Percentiles rank a stretch among this genome's conserved stretches.
Conservation (phyloP, 441 rosid genomes). For the Rhodomyrtus psidioides region DNA sequence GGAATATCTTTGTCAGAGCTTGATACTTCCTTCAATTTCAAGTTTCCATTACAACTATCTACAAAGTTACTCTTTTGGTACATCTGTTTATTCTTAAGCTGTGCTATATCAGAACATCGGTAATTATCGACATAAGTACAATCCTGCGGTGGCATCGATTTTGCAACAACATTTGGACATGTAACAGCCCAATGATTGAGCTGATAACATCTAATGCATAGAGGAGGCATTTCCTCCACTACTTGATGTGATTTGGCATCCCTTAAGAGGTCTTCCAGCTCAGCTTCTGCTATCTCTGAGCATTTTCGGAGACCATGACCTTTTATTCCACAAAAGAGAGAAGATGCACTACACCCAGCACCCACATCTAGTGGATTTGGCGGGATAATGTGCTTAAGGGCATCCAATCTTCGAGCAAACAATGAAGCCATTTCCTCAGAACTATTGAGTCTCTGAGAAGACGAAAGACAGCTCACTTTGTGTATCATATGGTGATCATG, state of each 20-base stretch:
- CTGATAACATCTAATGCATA: constrained; percentile 67
- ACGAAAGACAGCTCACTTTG: constrained; percentile 17
- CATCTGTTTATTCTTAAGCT: constrained; percentile 1
- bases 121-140: constrained; percentile 5
- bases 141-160: not conserved
- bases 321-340: constrained; percentile 70
- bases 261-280: constrained; percentile 46
- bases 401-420: constrained; percentile 72
- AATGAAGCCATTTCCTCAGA: constrained; percentile 59
- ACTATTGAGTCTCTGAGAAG: constrained; percentile 31
- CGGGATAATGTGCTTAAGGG: constrained; percentile 42
- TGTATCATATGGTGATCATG: constrained; percentile 18
- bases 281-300: constrained; percentile 45
- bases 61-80: not conserved
- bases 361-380: constrained; percentile 23
- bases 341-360: constrained; percentile 21
- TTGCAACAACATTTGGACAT: constrained; percentile 41
- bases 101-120: not conserved
- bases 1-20: constrained; percentile 5
- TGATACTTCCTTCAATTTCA: constrained; percentile 12
- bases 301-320: constrained; percentile 62
- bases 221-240: constrained; percentile 28
- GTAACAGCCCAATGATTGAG: constrained; percentile 72
- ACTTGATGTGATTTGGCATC: constrained; percentile 27
- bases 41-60: not conserved